phyloP scores from a whole-genome alignment of 768 basidiomycete genomes.

The Gloeostereum incarnatum region DNA sequence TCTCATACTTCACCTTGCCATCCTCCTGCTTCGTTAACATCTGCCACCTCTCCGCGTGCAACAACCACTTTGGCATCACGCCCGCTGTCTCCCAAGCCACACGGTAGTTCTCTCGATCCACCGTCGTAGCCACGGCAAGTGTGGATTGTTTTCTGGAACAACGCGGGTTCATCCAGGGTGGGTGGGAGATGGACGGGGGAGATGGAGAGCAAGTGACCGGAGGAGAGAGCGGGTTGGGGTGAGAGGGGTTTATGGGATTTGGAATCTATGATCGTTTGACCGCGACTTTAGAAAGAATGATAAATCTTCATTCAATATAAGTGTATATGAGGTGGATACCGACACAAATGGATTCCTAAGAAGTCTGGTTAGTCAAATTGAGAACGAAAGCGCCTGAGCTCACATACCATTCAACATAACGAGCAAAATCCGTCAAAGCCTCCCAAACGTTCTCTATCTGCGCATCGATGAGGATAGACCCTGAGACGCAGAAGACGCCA shows the following conservation, averaged over 20 bases:
- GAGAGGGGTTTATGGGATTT: slow-evolving; percentile 24
- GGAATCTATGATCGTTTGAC: slow-evolving; percentile 34
- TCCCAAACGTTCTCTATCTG: slow-evolving; percentile 54
- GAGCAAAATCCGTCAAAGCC: slow-evolving; percentile 35
- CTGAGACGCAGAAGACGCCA: slow-evolving; percentile 38
- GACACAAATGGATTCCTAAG: slow-evolving; percentile 66
- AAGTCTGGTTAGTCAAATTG: background rate
- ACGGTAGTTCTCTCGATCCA: slow-evolving; percentile 46
- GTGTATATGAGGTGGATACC: slow-evolving; percentile 11
- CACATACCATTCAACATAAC: slow-evolving; percentile 32
- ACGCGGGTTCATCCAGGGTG: slow-evolving; percentile 33
- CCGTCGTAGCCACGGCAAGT: slow-evolving; percentile 33
- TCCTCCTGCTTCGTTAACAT: slow-evolving; percentile 36
- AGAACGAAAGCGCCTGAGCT: background rate
- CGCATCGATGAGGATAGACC: slow-evolving; percentile 49
- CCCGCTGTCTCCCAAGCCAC: slow-evolving; percentile 48
- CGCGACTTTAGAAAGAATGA: slow-evolving; percentile 26
- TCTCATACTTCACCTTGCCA: slow-evolving; percentile 49
- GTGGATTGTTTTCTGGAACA: slow-evolving; percentile 27
- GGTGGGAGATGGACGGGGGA: slow-evolving; percentile 52
- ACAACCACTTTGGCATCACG: slow-evolving; percentile 33
- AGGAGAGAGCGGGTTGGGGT: slow-evolving; percentile 30
- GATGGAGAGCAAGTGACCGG: slow-evolving; percentile 39
- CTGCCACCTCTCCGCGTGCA: slow-evolving; percentile 57
- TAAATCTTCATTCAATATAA: slow-evolving; percentile 1